Evolutionary conservation across 257 asterid genomes (phyloP).

Genomic region (Capsicum pubescens): DNA sequence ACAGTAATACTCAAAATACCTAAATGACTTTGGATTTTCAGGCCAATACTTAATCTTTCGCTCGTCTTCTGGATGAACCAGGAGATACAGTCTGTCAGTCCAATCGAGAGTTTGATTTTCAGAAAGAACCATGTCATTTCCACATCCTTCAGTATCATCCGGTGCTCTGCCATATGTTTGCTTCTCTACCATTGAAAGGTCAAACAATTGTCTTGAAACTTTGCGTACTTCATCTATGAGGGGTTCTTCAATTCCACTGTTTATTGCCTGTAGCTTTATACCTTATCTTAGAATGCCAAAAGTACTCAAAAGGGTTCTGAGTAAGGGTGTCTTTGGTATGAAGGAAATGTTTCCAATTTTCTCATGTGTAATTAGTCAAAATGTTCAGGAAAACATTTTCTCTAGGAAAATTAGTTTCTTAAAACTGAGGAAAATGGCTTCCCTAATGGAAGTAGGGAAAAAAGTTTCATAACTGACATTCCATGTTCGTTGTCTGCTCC

Average conservation of each 20-base stretch:
- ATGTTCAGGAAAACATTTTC: no score
- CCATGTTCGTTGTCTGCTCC: no score
- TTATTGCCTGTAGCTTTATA: conserved; percentile 47
- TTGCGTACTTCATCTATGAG: conserved; percentile 49
- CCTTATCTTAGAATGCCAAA: neutral
- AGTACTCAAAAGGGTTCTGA: neutral
- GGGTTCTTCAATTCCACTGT: conserved; percentile 59
- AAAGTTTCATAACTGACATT: no score
- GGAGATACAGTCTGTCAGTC: conserved; percentile 65
- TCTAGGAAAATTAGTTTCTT: no score
- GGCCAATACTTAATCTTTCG: conserved; percentile 60
- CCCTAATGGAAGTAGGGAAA: no score
- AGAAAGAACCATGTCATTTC: conserved; percentile 55
- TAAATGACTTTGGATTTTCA: conserved; percentile 50
- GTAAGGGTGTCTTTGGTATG: no score
- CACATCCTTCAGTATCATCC: conserved; percentile 60
- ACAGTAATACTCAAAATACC: conserved; percentile 38
- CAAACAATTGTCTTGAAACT: conserved; percentile 49
- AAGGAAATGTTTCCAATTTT: no score
- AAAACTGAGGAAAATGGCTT: no score
- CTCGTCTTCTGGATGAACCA: conserved; percentile 49
- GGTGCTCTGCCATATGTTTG: conserved; percentile 44
- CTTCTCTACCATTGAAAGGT: conserved; percentile 59
- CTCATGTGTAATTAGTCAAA: no score
- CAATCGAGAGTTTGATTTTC: conserved; percentile 70